Conservation (phyloP, 2,329 filamentous ascomycete genomes). For the Aphanocladium album region DNA sequence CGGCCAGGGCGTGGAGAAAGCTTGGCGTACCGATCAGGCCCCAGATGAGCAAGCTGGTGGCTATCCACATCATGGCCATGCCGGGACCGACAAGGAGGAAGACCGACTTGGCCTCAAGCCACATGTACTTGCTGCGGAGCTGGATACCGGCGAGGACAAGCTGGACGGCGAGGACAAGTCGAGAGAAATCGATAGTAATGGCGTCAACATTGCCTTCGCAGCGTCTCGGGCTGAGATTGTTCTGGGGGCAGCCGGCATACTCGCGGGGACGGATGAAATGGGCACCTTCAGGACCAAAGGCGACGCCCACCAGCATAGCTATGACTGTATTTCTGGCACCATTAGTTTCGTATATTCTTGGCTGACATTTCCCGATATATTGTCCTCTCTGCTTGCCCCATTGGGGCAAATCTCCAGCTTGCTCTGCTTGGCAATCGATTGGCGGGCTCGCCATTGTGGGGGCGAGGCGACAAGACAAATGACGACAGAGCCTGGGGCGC, state of each 20-base stretch:
- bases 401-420: not conserved
- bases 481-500: not conserved
- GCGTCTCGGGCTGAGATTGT: slow-evolving; percentile 17
- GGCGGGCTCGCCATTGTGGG: not conserved
- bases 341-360: not conserved
- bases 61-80: slow-evolving; percentile 84
- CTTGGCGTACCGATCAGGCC: slow-evolving; percentile 64
- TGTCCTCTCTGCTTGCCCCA: not conserved
- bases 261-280: slow-evolving; percentile 71
- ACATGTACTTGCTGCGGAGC: slow-evolving; percentile 75
- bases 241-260: slow-evolving; percentile 52
- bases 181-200: slow-evolving; percentile 78
- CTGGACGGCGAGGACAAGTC: slow-evolving; percentile 85
- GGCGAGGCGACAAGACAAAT: not conserved
- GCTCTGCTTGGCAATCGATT: slow-evolving; percentile 6
- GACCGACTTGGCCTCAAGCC: slow-evolving; percentile 72
- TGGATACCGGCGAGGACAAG: slow-evolving; percentile 85
- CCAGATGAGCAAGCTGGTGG: slow-evolving; percentile 75
- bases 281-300: slow-evolving; percentile 71
- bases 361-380: not conserved
- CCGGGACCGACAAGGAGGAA: slow-evolving; percentile 72
- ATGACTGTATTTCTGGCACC: slow-evolving; percentile 55
- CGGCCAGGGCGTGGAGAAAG: slow-evolving; percentile 72
- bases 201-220: slow-evolving; percentile 55
- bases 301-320: slow-evolving; percentile 71